Conservation (phyloP, 106 monocot species). For the Vanilla planifolia region DNA sequence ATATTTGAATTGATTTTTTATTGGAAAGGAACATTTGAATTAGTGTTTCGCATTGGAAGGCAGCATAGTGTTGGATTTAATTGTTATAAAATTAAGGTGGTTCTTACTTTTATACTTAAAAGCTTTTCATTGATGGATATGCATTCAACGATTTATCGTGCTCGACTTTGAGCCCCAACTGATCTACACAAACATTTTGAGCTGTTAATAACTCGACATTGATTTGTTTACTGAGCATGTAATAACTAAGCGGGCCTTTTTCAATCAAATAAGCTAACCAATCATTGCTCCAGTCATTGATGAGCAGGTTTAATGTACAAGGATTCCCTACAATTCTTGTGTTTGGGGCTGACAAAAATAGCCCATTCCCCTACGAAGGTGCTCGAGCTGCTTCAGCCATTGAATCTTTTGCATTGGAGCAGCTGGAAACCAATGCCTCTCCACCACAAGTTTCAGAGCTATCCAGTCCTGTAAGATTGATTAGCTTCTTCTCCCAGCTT, state of each 20-base stretch:
- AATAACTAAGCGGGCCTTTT: not conserved
- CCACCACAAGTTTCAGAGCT: slow-evolving; percentile 83
- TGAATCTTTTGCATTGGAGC: slow-evolving; percentile 85
- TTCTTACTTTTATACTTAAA: no score
- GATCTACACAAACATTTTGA: no score
- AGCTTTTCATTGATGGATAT: no score
- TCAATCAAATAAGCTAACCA: slow-evolving; percentile 1
- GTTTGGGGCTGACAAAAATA: slow-evolving; percentile 86
- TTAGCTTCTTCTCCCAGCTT: not conserved
- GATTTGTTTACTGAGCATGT: no score
- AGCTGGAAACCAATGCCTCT: slow-evolving; percentile 64
- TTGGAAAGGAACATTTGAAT: no score
- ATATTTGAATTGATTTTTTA: no score
- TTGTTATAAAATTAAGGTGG: no score
- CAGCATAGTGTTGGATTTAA: no score
- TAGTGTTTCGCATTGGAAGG: no score
- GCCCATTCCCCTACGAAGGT: slow-evolving; percentile 77
- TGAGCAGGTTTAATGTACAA: slow-evolving; percentile 97
- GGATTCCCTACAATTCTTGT: slow-evolving; percentile 99
- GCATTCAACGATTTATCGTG: no score
- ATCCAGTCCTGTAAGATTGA: slow-evolving; percentile 56
- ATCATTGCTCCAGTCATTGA: slow-evolving; percentile 62
- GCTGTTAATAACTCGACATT: no score
- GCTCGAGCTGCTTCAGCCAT: slow-evolving; percentile 73
- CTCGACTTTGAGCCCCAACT: no score